Conservation (phyloP, 441 rosid genomes). For the Populus hybrid region DNA sequence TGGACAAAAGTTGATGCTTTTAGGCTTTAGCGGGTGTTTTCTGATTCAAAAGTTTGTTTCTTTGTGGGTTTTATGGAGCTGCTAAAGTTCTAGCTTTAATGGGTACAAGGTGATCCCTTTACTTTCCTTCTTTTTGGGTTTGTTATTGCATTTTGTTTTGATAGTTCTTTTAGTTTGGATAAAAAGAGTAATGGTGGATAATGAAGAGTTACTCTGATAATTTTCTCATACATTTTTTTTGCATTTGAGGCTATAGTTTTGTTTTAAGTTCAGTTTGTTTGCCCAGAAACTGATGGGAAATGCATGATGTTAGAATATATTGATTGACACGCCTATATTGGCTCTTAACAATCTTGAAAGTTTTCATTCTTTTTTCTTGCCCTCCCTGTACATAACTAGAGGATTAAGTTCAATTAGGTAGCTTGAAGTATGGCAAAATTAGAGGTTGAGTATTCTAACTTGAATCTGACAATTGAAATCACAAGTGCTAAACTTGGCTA, state of each 20-base stretch:
- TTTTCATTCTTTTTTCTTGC: no score
- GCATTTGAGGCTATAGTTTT: neutral
- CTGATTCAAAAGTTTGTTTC: neutral
- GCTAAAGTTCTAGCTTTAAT: slow-evolving; percentile 23
- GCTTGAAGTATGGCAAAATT: no score
- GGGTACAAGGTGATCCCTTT: slow-evolving; percentile 36
- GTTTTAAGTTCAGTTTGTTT: neutral
- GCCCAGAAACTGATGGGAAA: neutral
- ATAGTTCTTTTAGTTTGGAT: neutral
- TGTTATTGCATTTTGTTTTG: neutral
- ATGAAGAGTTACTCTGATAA: no score
- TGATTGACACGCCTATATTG: neutral
- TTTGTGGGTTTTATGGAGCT: slow-evolving; percentile 16
- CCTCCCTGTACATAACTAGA: no score
- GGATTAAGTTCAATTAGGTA: no score
- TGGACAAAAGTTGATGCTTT: neutral
- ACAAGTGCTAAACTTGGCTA: no score
- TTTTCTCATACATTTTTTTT: neutral
- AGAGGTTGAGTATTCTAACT: no score
- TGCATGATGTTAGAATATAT: neutral
- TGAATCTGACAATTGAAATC: no score
- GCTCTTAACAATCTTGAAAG: neutral
- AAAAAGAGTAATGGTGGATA: neutral
- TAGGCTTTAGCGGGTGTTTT: neutral
- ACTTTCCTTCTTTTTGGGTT: slow-evolving; percentile 5